Evolutionary conservation across 2,329 filamentous ascomycete genomes (phyloP), one percentile per base, ranked within the genome.

Genomic region (Paracoccidioides lutzii): DNA sequence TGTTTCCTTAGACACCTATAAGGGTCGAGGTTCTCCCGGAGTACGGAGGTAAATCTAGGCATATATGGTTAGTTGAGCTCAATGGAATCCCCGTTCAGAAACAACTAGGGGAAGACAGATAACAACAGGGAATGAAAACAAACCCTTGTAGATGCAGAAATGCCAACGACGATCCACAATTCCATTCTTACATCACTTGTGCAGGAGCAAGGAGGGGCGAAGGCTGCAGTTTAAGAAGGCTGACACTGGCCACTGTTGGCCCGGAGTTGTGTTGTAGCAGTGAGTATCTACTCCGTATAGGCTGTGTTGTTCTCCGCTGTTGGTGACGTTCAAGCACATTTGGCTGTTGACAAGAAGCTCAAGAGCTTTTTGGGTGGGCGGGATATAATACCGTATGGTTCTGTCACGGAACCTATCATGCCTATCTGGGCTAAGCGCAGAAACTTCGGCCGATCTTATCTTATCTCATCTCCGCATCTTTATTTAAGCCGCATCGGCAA

Each of bases 391-490:
- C 22, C 22, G 22, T 15, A 33, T 14, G 44, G 40, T 48, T 38
- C 40, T 51, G 37, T 52, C 45, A 43, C 50, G 33, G 40, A 45
- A 40, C 22, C 22, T 40, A 32, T 52, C 44, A 37, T 35, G 14
- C 7, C 6, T 14, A 45, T 30, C 15, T 35, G 12, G 45, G 14
- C 44, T 53, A 53, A 41, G 37, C 35, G 42, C 35, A 30, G 32
- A 35, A 15, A 37, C 28, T 22, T 15, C 43, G 32, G 41, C 28
- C 56, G 37, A 59, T 60, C 60, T 62, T 62, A 62, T 62, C 60
- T 62, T 62, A 62, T 62, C 60, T 48, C 50, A 61, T 62, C 60
- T 62, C 60, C 60, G 58, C 57, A 51, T n/a, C 15, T 49, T 37
- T 50, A 51, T 35, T 50, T 52, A 53, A 43, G 54, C 38, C 40